Conservation (phyloP, 345 rosid species). For the Dimocarpus longan region DNA sequence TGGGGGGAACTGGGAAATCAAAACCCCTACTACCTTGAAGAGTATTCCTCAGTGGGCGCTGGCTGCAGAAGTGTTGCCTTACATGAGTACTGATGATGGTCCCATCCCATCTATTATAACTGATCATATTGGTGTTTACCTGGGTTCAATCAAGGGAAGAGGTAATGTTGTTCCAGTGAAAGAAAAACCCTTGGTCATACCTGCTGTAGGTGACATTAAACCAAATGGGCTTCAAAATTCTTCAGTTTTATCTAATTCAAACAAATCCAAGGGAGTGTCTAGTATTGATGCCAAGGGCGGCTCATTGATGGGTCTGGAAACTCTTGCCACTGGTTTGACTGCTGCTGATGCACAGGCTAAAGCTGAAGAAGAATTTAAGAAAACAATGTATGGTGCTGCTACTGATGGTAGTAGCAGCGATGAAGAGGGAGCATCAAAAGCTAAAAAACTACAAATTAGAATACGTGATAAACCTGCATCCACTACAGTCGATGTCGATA, state of each 20-base stretch:
- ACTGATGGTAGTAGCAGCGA: slow-evolving; percentile 95
- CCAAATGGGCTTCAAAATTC: slow-evolving; percentile 46
- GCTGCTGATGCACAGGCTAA: slow-evolving; percentile 85
- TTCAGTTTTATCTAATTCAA: slow-evolving; percentile 46
- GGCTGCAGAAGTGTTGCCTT: slow-evolving; percentile 97
- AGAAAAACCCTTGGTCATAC: slow-evolving; percentile 76
- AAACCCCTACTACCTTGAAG: slow-evolving; percentile 82
- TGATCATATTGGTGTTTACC: slow-evolving; percentile 91
- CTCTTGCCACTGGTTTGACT: slow-evolving; percentile 46
- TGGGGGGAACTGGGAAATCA: slow-evolving; percentile 99
- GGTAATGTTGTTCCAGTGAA: slow-evolving; percentile 86
- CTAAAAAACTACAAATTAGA: slow-evolving; percentile 79
- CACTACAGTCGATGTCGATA: slow-evolving; percentile 76
- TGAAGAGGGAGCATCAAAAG: slow-evolving; percentile 74
- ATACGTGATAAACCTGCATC: slow-evolving; percentile 91
- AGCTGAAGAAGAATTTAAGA: slow-evolving; percentile 99
- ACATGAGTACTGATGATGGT: slow-evolving; percentile 96
- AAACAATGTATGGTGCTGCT: slow-evolving; percentile 76
- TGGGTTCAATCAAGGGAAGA: slow-evolving; percentile 93
- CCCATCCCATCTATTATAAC: slow-evolving; percentile 83
- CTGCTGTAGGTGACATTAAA: slow-evolving; percentile 48
- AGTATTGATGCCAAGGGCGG: slow-evolving; percentile 50
- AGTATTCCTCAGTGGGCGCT: slow-evolving; percentile 92
- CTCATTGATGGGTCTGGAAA: slow-evolving; percentile 84
- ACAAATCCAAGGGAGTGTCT: slow-evolving; percentile 48